These are phyloP conservation scores for Podospora pseudoanserina DNA, from an alignment of 495 filamentous ascomycete species.

Conservation along the genomic window DNA sequence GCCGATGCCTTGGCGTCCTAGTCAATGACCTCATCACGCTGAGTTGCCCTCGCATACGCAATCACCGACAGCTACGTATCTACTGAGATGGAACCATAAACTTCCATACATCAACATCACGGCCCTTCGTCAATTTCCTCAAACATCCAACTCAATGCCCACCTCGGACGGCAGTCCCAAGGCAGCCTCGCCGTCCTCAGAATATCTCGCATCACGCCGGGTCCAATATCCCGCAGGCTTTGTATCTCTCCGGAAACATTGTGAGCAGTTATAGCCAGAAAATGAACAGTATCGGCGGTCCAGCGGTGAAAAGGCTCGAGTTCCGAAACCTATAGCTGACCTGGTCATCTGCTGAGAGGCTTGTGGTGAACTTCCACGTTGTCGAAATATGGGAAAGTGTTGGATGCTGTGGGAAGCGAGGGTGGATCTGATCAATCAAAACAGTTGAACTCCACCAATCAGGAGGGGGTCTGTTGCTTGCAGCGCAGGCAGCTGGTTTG, in stretches of 20 bases:
- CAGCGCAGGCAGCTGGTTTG: slow-evolving; percentile 30
- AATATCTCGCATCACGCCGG: slow-evolving; percentile 25
- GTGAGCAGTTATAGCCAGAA: slow-evolving; percentile 15
- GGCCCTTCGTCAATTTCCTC: too few relatives aligned
- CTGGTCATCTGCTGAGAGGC: slow-evolving; percentile 13
- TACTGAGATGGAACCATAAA: too few relatives aligned
- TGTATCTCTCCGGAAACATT: too few relatives aligned
- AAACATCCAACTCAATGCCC: slow-evolving; percentile 23
- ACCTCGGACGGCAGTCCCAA: slow-evolving; percentile 25
- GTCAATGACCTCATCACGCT: neutral
- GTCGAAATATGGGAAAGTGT: slow-evolving; percentile 26
- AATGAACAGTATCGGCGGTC: slow-evolving; percentile 19
- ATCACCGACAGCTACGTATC: too few relatives aligned
- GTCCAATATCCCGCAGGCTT: slow-evolving; percentile 16
- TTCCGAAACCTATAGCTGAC: slow-evolving; percentile 25
- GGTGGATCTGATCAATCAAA: neutral
- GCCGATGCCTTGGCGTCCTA: neutral
- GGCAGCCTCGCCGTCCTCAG: slow-evolving; percentile 7
- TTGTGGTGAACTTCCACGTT: slow-evolving; percentile 15
- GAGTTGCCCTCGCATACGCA: neutral
- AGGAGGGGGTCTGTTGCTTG: slow-evolving; percentile 14
- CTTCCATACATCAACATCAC: too few relatives aligned
- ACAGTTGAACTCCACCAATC: neutral
- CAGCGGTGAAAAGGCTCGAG: slow-evolving; percentile 32
- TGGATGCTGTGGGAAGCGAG: slow-evolving; percentile 4